phyloP scores from a whole-genome alignment of 179 eudicot genomes.

The Carnegiea gigantea region DNA sequence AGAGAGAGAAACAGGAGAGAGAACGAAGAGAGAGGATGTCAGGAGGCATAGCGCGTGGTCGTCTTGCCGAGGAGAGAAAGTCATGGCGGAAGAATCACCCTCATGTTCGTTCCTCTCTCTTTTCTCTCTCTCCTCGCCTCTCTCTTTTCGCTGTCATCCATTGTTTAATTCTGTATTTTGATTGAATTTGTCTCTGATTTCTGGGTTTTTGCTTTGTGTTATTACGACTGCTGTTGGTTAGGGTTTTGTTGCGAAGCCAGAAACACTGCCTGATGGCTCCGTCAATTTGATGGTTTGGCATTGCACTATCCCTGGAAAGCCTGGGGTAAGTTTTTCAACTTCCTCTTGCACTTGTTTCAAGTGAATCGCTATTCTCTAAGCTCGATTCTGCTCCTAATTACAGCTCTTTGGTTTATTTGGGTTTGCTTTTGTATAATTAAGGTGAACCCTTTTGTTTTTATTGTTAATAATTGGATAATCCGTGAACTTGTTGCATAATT shows the following conservation, averaged over 20 bases:
- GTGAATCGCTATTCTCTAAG: background rate
- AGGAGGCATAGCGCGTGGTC: constrained; percentile 43
- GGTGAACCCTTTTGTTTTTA: background rate
- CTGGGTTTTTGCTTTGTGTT: background rate
- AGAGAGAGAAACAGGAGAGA: constrained; percentile 22
- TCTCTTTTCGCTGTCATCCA: background rate
- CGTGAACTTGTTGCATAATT: background rate
- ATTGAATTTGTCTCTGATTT: background rate
- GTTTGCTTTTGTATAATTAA: background rate
- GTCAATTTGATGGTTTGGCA: constrained; percentile 35
- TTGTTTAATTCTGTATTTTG: background rate
- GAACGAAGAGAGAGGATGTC: constrained; percentile 28
- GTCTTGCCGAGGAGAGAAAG: constrained; percentile 40
- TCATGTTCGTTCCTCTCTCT: constrained; percentile 19
- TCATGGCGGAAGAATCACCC: constrained; percentile 44
- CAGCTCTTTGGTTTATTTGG: background rate
- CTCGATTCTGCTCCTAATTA: background rate
- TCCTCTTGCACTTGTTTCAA: background rate
- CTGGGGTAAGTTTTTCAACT: constrained; percentile 23
- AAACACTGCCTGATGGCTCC: constrained; percentile 29
- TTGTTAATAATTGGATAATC: background rate
- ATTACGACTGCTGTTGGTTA: constrained; percentile 9
- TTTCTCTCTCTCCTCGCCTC: background rate
- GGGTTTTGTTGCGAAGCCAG: constrained; percentile 44
- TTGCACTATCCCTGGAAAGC: constrained; percentile 38